Evolutionary conservation across 163 green algal species (phyloP).

Genomic region (Prototheca stagnorum): DNA sequence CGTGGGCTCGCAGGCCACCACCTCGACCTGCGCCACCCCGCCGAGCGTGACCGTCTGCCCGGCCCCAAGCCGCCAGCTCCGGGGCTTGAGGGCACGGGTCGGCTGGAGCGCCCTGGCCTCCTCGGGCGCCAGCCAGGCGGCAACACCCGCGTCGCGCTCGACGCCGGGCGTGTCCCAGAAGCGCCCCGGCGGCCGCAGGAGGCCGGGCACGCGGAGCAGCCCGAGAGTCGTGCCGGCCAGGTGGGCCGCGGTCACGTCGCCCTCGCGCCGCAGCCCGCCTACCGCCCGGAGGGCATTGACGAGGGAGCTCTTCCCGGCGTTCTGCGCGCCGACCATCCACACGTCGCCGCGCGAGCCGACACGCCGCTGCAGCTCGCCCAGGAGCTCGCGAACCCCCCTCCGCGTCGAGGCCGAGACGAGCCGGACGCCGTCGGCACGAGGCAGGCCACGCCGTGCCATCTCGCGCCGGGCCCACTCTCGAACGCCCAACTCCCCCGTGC

Average conservation of each 20-base stretch:
- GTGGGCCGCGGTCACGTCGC: conserved; percentile 50
- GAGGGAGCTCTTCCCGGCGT: conserved; percentile 86
- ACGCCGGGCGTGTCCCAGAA: conserved; percentile 94
- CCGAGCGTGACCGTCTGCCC: conserved; percentile 65
- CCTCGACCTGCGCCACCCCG: conserved; percentile 71
- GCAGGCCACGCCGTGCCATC: conserved; percentile 53
- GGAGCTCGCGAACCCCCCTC: conserved; percentile 49
- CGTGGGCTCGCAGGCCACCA: conserved; percentile 33
- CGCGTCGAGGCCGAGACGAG: conserved; percentile 58
- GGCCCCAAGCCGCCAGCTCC: conserved; percentile 66
- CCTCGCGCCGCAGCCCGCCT: conserved; percentile 19
- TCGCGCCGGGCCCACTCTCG: conserved; percentile 50
- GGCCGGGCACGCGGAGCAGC: conserved; percentile 59
- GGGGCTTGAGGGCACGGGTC: conserved; percentile 41
- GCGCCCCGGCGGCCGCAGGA: conserved; percentile 49
- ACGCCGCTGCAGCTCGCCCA: conserved; percentile 30
- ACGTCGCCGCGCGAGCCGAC: conserved; percentile 53
- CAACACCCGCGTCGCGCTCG: conserved; percentile 48
- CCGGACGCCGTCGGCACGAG: conserved; percentile 48
- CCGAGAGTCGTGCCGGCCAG: conserved; percentile 88
- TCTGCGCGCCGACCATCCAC: conserved; percentile 77
- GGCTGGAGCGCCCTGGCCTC: conserved; percentile 67
- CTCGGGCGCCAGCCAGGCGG: conserved; percentile 42
- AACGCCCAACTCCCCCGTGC: not conserved
- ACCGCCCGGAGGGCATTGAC: conserved; percentile 74